These are phyloP conservation scores for Phylloporus arenicola DNA, from an alignment of 768 basidiomycete species.

Conservation along the genomic window DNA sequence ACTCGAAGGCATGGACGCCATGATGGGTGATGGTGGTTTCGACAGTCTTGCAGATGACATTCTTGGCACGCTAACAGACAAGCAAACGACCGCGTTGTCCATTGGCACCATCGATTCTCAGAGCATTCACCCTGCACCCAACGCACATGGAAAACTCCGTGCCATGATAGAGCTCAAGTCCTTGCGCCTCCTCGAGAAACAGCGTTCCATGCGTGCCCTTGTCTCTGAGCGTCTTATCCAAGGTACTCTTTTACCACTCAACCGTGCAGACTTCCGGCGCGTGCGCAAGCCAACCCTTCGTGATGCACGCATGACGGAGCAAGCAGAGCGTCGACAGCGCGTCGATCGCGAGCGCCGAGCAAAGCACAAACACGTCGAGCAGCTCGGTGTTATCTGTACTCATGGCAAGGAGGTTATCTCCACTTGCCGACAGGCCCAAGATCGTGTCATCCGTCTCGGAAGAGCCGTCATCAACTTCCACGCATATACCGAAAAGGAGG, in stretches of 20 bases:
- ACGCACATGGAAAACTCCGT: constrained; percentile 75
- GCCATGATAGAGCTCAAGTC: constrained; percentile 92
- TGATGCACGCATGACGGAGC: constrained; percentile 86
- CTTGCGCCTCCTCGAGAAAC: constrained; percentile 84
- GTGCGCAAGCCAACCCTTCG: constrained; percentile 80
- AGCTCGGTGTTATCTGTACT: constrained; percentile 77
- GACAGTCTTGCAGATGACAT: constrained; percentile 44
- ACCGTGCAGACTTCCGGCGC: constrained; percentile 87
- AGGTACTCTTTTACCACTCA: constrained; percentile 82
- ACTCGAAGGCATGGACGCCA: constrained; percentile 72
- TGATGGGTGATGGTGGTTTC: constrained; percentile 71
- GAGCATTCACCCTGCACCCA: constrained; percentile 47
- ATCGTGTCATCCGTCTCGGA: constrained; percentile 58
- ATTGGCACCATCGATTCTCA: constrained; percentile 31
- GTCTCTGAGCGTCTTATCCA: constrained; percentile 85
- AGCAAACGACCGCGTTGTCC: constrained; percentile 22
- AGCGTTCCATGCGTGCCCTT: constrained; percentile 78
- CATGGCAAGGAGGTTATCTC: constrained; percentile 75
- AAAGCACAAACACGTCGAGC: constrained; percentile 95
- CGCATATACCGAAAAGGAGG: constrained; percentile 89
- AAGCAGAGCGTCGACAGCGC: constrained; percentile 86
- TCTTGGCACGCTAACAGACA: constrained; percentile 3
- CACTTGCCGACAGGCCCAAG: constrained; percentile 62
- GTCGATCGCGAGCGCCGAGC: constrained; percentile 88
- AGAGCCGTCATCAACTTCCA: constrained; percentile 82